Percentiles rank a stretch among this genome's conserved stretches.
phyloP scores from a whole-genome alignment of 495 filamentous ascomycete genomes.

The Tuber microsphaerosporum region DNA sequence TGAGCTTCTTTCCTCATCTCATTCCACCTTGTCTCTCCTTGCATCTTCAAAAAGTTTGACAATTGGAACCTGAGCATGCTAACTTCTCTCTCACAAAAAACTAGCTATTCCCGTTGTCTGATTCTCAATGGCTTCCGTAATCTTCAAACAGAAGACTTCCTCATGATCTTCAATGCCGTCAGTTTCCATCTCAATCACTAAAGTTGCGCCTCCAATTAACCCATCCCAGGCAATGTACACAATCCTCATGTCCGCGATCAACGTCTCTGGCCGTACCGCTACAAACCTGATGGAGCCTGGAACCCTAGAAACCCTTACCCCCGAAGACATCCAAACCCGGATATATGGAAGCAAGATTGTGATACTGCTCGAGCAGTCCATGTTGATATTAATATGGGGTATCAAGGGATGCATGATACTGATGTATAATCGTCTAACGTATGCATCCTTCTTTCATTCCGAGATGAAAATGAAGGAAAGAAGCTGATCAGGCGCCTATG shows the following conservation, averaged over 20 bases:
- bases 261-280: constrained; percentile 51
- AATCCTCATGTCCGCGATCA: constrained; percentile 51
- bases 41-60: neutral
- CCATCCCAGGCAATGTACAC: constrained; percentile 49
- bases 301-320: constrained; percentile 47
- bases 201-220: constrained; percentile 6
- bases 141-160: constrained; percentile 54
- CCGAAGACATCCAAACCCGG: constrained; percentile 46
- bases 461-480: neutral
- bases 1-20: constrained; percentile 32
- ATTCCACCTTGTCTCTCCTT: neutral
- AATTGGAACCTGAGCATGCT: neutral
- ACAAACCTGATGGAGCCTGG: constrained; percentile 57
- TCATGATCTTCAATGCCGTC: constrained; percentile 54
- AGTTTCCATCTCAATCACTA: constrained; percentile 18
- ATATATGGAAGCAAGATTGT: constrained; percentile 54
- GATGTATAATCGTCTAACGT: constrained; percentile 48
- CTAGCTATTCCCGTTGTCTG: constrained; percentile 43
- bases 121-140: constrained; percentile 46
- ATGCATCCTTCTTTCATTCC: neutral
- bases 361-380: constrained; percentile 46
- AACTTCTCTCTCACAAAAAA: neutral
- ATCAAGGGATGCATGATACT: constrained; percentile 52
- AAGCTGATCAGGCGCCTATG: neutral
- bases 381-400: constrained; percentile 48